Conservation (phyloP, 768 basidiomycete genomes). For the Vararia minispora region DNA sequence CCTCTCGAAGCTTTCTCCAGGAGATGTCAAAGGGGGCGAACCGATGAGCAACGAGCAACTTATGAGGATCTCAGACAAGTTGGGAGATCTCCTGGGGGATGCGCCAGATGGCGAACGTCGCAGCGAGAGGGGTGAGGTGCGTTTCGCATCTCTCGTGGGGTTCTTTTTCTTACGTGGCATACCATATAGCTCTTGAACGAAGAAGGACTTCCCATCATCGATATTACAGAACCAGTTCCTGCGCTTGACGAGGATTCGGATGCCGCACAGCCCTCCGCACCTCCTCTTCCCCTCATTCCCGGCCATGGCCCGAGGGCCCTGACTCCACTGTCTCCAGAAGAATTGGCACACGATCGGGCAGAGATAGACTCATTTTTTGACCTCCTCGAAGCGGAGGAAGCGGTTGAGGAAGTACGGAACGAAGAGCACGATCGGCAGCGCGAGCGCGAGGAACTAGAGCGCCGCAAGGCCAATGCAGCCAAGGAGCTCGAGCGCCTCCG, state of each 20-base stretch:
- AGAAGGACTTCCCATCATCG: slow-evolving; percentile 71
- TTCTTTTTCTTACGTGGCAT: slow-evolving; percentile 14
- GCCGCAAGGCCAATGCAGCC: slow-evolving; percentile 37
- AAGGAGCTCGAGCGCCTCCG: slow-evolving; percentile 28
- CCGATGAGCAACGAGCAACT: slow-evolving; percentile 38
- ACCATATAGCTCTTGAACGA: slow-evolving; percentile 51
- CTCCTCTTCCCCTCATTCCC: too few species aligned
- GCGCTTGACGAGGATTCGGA: slow-evolving; percentile 13
- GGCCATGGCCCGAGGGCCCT: slow-evolving; percentile 32
- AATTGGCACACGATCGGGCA: slow-evolving; percentile 38
- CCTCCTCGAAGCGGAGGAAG: slow-evolving; percentile 62
- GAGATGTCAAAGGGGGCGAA: slow-evolving; percentile 1
- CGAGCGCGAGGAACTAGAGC: slow-evolving; percentile 36
- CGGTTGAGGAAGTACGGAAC: slow-evolving; percentile 29
- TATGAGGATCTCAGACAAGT: slow-evolving; percentile 43
- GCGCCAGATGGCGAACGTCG: slow-evolving; percentile 23
- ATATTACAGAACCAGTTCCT: slow-evolving; percentile 52
- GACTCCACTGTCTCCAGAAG: slow-evolving; percentile 34
- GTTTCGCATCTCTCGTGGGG: slow-evolving; percentile 17
- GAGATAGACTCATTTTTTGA: slow-evolving; percentile 59
- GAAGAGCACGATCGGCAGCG: slow-evolving; percentile 29
- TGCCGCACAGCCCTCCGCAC: slow-evolving; percentile 7
- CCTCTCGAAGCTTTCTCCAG: slow-evolving; percentile 25
- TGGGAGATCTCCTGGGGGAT: slow-evolving; percentile 46
- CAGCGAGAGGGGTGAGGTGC: slow-evolving; percentile 56